Evolutionary conservation across 495 filamentous ascomycete species (phyloP).

Genomic region (Aspergillus nanangensis): DNA sequence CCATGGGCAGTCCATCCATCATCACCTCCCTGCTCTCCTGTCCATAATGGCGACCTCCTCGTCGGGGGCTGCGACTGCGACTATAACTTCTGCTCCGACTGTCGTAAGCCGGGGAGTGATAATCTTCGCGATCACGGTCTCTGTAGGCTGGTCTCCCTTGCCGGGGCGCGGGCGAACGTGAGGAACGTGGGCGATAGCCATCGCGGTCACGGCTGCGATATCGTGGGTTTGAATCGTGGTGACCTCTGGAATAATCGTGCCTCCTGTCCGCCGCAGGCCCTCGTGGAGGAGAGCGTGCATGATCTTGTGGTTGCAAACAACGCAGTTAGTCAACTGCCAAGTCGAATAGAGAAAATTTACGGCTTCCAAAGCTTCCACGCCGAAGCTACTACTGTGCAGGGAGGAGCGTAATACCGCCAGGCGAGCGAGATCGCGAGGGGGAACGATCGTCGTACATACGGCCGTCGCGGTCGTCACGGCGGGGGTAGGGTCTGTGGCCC

Average conservation of each 20-base stretch:
- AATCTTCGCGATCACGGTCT: slow-evolving; percentile 54
- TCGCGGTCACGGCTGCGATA: slow-evolving; percentile 38
- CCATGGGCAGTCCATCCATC: slow-evolving; percentile 55
- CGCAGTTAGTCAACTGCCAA: slow-evolving; percentile 22
- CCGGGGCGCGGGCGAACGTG: slow-evolving; percentile 33
- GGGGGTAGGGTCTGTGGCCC: slow-evolving; percentile 21
- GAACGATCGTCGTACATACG: slow-evolving; percentile 48
- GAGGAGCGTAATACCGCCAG: slow-evolving; percentile 41
- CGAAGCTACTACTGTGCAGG: slow-evolving; percentile 31
- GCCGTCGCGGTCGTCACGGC: slow-evolving; percentile 36
- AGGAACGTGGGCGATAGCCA: slow-evolving; percentile 34
- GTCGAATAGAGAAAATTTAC: slow-evolving; percentile 2
- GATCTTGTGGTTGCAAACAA: slow-evolving; percentile 29
- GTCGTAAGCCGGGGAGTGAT: slow-evolving; percentile 44
- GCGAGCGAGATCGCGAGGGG: slow-evolving; percentile 38
- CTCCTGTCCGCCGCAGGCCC: slow-evolving; percentile 35
- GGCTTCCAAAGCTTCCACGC: slow-evolving; percentile 10
- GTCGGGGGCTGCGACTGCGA: slow-evolving; percentile 37
- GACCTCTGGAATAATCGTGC: slow-evolving; percentile 30
- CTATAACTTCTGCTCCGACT: slow-evolving; percentile 43
- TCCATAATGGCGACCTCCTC: slow-evolving; percentile 41
- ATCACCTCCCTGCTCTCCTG: slow-evolving; percentile 56
- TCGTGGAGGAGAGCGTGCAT: slow-evolving; percentile 34
- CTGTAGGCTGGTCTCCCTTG: slow-evolving; percentile 40
- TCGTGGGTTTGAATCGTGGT: slow-evolving; percentile 21